Percentiles rank a stretch among this genome's conserved stretches.
phyloP scores from a whole-genome alignment of 1,284 basidiomycete genomes.

The Cystobasidiaceae sp. region DNA sequence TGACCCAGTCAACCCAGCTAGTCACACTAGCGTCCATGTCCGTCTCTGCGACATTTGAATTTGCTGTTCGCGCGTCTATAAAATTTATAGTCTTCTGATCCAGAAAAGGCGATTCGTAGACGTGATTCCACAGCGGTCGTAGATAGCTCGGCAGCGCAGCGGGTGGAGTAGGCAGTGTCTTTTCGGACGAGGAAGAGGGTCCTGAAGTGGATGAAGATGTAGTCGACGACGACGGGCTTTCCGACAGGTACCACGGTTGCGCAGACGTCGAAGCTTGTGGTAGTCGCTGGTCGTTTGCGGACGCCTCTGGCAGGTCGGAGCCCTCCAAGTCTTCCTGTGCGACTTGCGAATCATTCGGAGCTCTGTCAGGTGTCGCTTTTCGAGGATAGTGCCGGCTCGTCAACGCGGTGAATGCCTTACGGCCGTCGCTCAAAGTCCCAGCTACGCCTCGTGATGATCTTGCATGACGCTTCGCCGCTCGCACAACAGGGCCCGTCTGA shows the following conservation, averaged over 20 bases:
- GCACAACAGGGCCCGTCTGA: too few relatives aligned
- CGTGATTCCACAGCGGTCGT: slow-evolving; percentile 37
- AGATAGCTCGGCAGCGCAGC: slow-evolving; percentile 34
- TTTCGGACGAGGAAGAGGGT: not conserved
- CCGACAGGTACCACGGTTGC: slow-evolving; percentile 17
- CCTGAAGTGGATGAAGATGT: slow-evolving; percentile 5
- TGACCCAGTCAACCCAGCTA: slow-evolving; percentile 43
- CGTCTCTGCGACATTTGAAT: slow-evolving; percentile 28
- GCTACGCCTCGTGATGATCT: not conserved
- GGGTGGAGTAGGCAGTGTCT: slow-evolving; percentile 32
- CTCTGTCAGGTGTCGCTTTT: slow-evolving; percentile 20
- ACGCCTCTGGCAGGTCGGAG: too few relatives aligned
- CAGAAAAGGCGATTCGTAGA: slow-evolving; percentile 41
- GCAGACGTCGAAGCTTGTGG: not conserved
- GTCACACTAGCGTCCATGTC: slow-evolving; percentile 30
- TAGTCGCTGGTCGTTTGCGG: too few relatives aligned
- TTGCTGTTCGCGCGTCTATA: slow-evolving; percentile 40
- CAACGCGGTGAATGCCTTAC: not conserved
- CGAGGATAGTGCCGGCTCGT: slow-evolving; percentile 3
- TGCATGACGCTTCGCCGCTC: too few relatives aligned
- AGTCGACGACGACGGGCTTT: slow-evolving; percentile 1
- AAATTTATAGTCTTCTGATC: slow-evolving; percentile 36
- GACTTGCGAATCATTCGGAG: not conserved
- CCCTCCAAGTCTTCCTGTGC: too few relatives aligned
- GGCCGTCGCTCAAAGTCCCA: not conserved